Base-by-base conservation (phyloP, 768 basidiomycete species). In the Mycena latifolia region DNA sequence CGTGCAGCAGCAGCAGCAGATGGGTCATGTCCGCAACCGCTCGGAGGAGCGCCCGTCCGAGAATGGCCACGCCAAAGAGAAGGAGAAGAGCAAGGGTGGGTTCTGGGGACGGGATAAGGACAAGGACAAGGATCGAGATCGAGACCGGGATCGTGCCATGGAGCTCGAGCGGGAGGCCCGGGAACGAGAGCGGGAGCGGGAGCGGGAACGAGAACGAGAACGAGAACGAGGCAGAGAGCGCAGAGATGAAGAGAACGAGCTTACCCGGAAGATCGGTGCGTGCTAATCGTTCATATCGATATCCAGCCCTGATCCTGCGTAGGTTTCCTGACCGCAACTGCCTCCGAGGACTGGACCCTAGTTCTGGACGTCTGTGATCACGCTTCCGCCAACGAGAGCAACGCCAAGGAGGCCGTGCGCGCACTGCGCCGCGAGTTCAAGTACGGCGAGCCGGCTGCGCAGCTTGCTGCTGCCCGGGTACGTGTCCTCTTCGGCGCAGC, bases 391-490 rank as follows among this genome's bases (percentile, higher is more conserved):
- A 91, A 73, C 70, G 93, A 95, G 61, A 74, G 78, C 11, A 89
- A 89, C 57, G 92, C 93, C 12, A 95, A 92, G 74, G 95, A 96
- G 73, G 94, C 95, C 0, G 88, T 91, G 8, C 88, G 89, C 57
- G 93, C 95, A 1, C 81, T 96, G 47, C 81, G 95, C 53, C 86
- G 90, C 46, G 94, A 95, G 76, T 94, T 98, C 85, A 95, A 95
- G 89, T 92, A 71, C 29, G 93, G 90, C 6, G 91, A 92, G 74
- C 91, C 92, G 2, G 75, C 89, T 37, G 88, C 89, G 5, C 92
- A 93, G 75, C 78, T 94, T 9, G n/a, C 92, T 27, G 92, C 93
- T 24, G 92, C 92, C 22, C 80, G 92, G 67, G 91, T 92, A 72
- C 31, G 88, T 81, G 46, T 28, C 20, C 17, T 10, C 6, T n/a